phyloP scores from a whole-genome alignment of 129 eudicot genomes.

The Arctium lappa region DNA sequence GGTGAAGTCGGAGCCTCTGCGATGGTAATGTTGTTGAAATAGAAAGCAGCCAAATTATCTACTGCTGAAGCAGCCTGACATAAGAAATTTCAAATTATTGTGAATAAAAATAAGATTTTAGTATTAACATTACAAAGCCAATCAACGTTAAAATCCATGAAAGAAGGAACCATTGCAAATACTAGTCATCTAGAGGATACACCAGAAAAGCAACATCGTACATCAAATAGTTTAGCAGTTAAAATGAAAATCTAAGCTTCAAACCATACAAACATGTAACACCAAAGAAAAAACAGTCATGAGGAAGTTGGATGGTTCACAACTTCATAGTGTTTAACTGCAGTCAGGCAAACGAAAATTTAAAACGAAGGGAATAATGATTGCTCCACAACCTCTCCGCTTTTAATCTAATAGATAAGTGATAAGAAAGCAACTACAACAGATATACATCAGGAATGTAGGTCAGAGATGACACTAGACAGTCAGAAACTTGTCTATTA shows the following conservation, averaged over 20 bases:
- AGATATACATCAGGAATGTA: too few relatives aligned
- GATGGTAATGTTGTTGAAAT: constrained; percentile 79
- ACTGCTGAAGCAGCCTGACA: constrained; percentile 88
- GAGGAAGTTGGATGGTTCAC: not conserved
- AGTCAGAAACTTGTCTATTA: too few relatives aligned
- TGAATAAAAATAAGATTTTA: not conserved
- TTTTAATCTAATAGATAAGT: not conserved
- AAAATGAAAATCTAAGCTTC: not conserved
- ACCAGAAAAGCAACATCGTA: not conserved
- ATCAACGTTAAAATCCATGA: not conserved
- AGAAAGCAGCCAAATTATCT: constrained; percentile 86
- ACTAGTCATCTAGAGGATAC: not conserved
- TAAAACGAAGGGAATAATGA: not conserved
- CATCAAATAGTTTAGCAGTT: not conserved
- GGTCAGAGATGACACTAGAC: too few relatives aligned
- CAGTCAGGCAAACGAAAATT: not conserved
- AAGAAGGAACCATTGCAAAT: not conserved
- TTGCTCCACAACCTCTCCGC: too few relatives aligned
- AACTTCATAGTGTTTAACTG: not conserved
- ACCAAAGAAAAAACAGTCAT: not conserved
- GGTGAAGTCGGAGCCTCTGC: constrained; percentile 87
- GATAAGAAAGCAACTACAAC: too few relatives aligned
- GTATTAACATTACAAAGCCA: not conserved
- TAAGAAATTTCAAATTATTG: not conserved
- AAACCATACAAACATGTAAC: not conserved